Percentiles rank a stretch among this genome's conserved stretches.
Conservation (phyloP, 2,329 filamentous ascomycete genomes). For the Ophiocordyceps sinensis region DNA sequence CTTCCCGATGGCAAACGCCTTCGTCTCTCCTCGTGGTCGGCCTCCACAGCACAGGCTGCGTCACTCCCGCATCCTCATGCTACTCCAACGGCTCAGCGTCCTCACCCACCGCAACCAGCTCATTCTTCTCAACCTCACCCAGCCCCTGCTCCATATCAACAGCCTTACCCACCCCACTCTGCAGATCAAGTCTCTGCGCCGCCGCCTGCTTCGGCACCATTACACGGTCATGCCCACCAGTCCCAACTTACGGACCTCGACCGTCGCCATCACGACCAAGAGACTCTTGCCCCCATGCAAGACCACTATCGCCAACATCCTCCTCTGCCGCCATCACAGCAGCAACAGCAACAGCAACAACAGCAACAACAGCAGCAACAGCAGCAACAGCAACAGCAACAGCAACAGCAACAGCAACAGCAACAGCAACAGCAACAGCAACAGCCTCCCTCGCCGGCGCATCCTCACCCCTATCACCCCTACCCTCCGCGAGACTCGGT, state of each 20-base stretch:
- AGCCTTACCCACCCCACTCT: constrained; percentile 21
- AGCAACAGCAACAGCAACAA: too few species aligned
- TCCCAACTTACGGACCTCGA: constrained; percentile 32
- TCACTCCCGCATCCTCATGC: constrained; percentile 31
- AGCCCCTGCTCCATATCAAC: constrained; percentile 24
- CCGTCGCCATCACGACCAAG: constrained; percentile 42
- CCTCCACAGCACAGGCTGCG: constrained; percentile 30
- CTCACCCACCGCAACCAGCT: constrained; percentile 14
- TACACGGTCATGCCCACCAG: constrained; percentile 15
- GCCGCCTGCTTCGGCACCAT: constrained; percentile 8
- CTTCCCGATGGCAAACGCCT: constrained; percentile 45
- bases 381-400: too few species aligned
- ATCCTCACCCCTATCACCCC: constrained; percentile 25
- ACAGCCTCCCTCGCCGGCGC: constrained; percentile 29
- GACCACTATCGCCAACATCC: constrained; percentile 28
- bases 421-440: constrained; percentile 10
- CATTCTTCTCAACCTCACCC: constrained; percentile 13
- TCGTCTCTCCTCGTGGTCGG: constrained; percentile 37
- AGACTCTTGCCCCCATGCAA: constrained; percentile 38
- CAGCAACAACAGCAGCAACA: too few species aligned
- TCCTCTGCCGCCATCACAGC: too few species aligned
- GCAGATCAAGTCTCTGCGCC: constrained; percentile 12
- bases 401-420: too few species aligned
- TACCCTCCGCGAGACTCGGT: constrained; percentile 34
- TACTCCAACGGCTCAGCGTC: constrained; percentile 14